Evolutionary conservation across 1,139 yeast species (phyloP), one percentile per base, ranked within the genome.

Genomic region (Yamadazyma dendronema): DNA sequence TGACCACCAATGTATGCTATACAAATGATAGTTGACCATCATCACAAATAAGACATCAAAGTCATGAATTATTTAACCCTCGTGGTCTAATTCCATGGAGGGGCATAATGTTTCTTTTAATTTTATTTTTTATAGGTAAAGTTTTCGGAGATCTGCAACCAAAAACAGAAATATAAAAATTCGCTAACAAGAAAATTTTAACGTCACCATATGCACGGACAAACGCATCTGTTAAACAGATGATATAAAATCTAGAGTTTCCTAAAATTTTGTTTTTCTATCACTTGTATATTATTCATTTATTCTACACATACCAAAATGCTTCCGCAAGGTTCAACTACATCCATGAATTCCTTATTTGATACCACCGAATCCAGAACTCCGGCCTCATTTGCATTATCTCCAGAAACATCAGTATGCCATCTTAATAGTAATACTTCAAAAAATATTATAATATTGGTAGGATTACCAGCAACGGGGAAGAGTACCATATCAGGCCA

Each of bases 401-500:
- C 42, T 7, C 44, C 44, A 13, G 34, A 31, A 11, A 19, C 28
- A 14, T 36, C 44, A 14, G 13, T 37, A 3, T 13, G 26, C 22
- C 25, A 23, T 13, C 13, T 21, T 10, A 31, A 28, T 30, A 31
- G 35, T 23, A 15, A 28, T 6, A 11, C 31, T 12, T 31, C 34
- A 26, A 59, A 52, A 39, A 56, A 66, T 14, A 42, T 48, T 3
- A 43, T 48, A 2, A 17, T 83, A 38, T 55, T 82, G 32, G 81
- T 81, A 10, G 90, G 89, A 0, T 62, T 83, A 33, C 89, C 90
- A 0, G 89, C 89, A 0, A 67, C 77, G 17, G 90, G 89, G 3
- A 83, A 83, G 57, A 79, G 85, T 16, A 78, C 88, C 8, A 62
- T 81, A 13, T 72, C 82, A 29, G 65, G 65, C 31, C 81, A 79